These are phyloP conservation scores for Trichomonas tenax DNA, from an alignment of 208 protist species.

Conservation along the genomic window DNA sequence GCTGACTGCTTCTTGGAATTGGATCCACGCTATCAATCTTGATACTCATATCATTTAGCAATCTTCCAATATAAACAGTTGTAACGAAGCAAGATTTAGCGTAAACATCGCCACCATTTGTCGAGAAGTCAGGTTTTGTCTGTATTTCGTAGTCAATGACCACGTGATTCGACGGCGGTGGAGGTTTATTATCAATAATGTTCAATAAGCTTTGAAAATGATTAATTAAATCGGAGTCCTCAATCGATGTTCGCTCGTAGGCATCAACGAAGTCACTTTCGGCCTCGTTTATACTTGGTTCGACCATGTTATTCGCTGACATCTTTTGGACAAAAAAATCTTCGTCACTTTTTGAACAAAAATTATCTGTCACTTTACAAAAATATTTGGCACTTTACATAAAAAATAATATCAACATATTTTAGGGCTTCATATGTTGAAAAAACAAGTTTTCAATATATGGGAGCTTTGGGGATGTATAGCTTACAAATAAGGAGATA, in stretches of 20 bases:
- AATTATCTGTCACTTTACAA: too few species aligned
- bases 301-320: background rate
- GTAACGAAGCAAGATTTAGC: background rate
- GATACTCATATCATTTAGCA: background rate
- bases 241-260: background rate
- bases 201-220: background rate
- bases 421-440: too few species aligned
- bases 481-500: too few species aligned
- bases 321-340: background rate
- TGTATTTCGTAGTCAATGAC: background rate
- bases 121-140: background rate
- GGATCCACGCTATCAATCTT: background rate
- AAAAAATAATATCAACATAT: too few species aligned
- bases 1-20: too few species aligned
- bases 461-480: too few species aligned
- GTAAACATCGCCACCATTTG: background rate
- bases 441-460: too few species aligned
- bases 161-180: background rate
- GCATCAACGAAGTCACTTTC: background rate
- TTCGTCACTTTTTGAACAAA: too few species aligned
- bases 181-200: background rate
- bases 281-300: background rate
- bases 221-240: background rate
- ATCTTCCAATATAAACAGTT: background rate
- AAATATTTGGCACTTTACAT: too few species aligned